Base-by-base conservation (phyloP, 1,284 basidiomycete species). In the Trichosporon ovoides region DNA sequence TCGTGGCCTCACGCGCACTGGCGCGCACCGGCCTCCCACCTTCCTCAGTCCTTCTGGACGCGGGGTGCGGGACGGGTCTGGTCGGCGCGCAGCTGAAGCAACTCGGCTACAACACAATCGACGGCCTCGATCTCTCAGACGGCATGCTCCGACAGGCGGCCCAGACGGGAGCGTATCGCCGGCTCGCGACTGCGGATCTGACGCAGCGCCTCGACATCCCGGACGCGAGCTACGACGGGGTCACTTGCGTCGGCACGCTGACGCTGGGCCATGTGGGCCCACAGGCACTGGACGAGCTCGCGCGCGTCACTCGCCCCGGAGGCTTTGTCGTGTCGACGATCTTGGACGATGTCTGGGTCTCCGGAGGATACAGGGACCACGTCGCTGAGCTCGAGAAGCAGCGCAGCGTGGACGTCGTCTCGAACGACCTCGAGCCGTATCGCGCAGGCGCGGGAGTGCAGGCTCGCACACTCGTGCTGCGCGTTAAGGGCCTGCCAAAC, bases 31-130 rank as follows among this genome's bases (percentile, higher is more conserved):
- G 38, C 38, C 16, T 46, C 3, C 18, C 38, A 20, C 7, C 7
- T 13, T 22, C 34, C 6, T 3, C 16, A 34, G 12, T 56, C 22
- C n/a, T n/a, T n/a, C 58, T 60, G 36, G 58, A 60, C 46, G 58
- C 58, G 1, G 58, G 58, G 11, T 60, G 58, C 52, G 58, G 58
- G n/a, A 60, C 58, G 16, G 58, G 58, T 7, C 58, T 60, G 4
- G 58, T 60, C 38, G 58, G 58, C 31, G 18, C 36, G 6, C 13
- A 46, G 2, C 54, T 60, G 36, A 6, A 38, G 31, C 13, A 7
- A 9, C 36, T 20, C n/a, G 54, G 58, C 9, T 22, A 28, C 37
- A 1, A 1, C 12, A 33, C 33, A 3, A 19, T 60, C 31, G 54
- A 60, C 58, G 58, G 58, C 31, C 16, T 60, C 28, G 58, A 60